These are phyloP conservation scores for Cutaneotrichosporon mucoides DNA, from an alignment of 1,284 basidiomycete species.

Conservation along the genomic window DNA sequence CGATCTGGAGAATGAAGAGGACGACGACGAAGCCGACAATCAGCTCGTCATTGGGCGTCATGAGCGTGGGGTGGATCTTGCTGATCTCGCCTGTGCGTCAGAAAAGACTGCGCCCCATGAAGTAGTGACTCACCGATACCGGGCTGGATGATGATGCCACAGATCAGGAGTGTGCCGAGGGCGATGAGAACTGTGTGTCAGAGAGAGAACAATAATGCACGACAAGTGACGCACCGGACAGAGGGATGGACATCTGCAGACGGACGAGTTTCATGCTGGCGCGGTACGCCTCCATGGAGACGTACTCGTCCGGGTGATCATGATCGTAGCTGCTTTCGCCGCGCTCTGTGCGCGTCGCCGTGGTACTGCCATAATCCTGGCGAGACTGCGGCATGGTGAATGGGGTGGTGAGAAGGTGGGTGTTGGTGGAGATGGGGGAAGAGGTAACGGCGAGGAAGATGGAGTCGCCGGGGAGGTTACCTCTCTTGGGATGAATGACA, in stretches of 20 bases:
- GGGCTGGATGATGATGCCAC: conserved; percentile 45
- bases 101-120: background rate
- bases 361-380: background rate
- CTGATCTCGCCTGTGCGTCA: conserved; percentile 54
- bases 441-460: background rate
- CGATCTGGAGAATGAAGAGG: conserved; percentile 55
- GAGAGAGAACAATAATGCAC: too few species aligned
- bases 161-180: conserved; percentile 41
- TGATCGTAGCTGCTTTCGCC: conserved; percentile 35
- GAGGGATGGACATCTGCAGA: conserved; percentile 70
- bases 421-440: background rate
- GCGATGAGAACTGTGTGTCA: conserved; percentile 33
- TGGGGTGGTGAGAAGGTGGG: background rate
- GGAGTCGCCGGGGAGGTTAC: too few species aligned
- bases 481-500: too few species aligned
- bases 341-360: background rate
- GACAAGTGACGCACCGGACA: conserved; percentile 56
- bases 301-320: conserved; percentile 42
- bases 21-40: conserved; percentile 62
- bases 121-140: conserved; percentile 33
- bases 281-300: conserved; percentile 44
- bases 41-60: conserved; percentile 64
- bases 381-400: background rate
- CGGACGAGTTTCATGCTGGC: conserved; percentile 51
- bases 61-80: conserved; percentile 60